A percentile compares a stretch with the other conserved stretches of the same genome.
These are phyloP conservation scores for Amanita inopinata DNA, from an alignment of 768 basidiomycete genomes.

Conservation along the genomic window DNA sequence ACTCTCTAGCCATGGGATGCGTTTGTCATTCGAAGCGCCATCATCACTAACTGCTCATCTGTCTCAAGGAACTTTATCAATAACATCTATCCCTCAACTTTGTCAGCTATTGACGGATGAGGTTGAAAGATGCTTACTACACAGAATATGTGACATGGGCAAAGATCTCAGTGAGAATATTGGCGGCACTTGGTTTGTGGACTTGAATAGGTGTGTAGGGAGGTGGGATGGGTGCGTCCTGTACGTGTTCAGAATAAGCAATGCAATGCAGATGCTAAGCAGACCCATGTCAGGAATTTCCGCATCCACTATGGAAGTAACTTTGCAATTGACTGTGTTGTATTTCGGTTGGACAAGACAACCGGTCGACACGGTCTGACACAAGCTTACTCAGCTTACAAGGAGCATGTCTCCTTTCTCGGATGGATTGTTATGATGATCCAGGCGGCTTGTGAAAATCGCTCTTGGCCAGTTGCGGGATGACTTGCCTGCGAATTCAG, in stretches of 20 bases:
- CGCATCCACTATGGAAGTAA: slow-evolving; percentile 43
- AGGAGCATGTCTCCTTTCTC: slow-evolving; percentile 16
- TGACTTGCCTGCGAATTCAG: no score
- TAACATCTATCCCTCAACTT: slow-evolving; percentile 71
- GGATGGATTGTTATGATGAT: slow-evolving; percentile 48
- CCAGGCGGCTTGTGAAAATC: slow-evolving; percentile 18
- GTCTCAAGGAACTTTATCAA: slow-evolving; percentile 64
- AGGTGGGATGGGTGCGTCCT: slow-evolving; percentile 73
- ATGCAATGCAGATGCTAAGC: slow-evolving; percentile 1
- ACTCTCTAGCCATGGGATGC: slow-evolving; percentile 51
- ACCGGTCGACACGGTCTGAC: slow-evolving; percentile 30
- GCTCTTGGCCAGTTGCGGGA: background rate
- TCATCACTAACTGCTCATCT: slow-evolving; percentile 72
- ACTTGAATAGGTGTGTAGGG: slow-evolving; percentile 61
- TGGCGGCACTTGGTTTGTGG: slow-evolving; percentile 74
- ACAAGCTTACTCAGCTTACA: slow-evolving; percentile 26
- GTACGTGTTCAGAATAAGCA: slow-evolving; percentile 33
- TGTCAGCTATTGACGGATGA: slow-evolving; percentile 70
- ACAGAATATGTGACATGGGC: slow-evolving; percentile 61
- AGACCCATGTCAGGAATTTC: slow-evolving; percentile 42
- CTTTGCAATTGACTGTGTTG: slow-evolving; percentile 46
- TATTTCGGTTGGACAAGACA: slow-evolving; percentile 38
- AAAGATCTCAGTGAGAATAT: slow-evolving; percentile 37
- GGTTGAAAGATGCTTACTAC: slow-evolving; percentile 59
- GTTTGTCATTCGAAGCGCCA: slow-evolving; percentile 69